These are phyloP conservation scores for Apiospora pterosperma DNA, from an alignment of 2,329 filamentous ascomycete genomes.

Conservation along the genomic window DNA sequence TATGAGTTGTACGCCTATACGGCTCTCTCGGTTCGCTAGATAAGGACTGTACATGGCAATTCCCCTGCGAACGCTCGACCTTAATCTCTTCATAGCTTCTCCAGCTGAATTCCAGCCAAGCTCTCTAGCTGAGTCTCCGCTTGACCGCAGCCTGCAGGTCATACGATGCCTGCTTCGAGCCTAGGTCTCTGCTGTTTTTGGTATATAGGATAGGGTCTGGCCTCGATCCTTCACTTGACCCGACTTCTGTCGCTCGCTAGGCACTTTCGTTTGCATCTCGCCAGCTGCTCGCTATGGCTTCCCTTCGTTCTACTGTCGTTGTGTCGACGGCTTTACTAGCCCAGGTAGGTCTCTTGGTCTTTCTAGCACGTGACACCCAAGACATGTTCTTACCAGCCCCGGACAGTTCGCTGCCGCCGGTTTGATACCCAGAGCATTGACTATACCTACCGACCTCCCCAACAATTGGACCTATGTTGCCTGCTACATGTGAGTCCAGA, in stretches of 20 bases:
- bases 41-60: neutral
- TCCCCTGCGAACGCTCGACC: too few species aligned
- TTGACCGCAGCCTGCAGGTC: neutral
- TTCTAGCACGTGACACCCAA: neutral
- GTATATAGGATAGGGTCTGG: neutral
- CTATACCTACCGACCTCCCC: slow-evolving; percentile 8
- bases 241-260: neutral
- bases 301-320: neutral
- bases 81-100: neutral
- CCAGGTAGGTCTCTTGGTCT: neutral
- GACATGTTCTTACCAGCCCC: neutral
- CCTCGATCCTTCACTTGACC: neutral
- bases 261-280: neutral
- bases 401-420: slow-evolving; percentile 1
- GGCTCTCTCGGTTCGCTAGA: neutral
- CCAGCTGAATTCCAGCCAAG: neutral
- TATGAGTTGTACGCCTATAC: neutral
- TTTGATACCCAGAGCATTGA: slow-evolving; percentile 6
- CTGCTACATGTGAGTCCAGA: slow-evolving; percentile 11
- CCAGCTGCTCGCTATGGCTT: neutral
- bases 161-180: neutral
- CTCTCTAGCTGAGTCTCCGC: neutral
- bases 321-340: neutral
- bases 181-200: neutral
- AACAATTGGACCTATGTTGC: slow-evolving; percentile 12